Base-by-base conservation (phyloP, 306 rosid genomes). In the Cicer cuneatum region DNA sequence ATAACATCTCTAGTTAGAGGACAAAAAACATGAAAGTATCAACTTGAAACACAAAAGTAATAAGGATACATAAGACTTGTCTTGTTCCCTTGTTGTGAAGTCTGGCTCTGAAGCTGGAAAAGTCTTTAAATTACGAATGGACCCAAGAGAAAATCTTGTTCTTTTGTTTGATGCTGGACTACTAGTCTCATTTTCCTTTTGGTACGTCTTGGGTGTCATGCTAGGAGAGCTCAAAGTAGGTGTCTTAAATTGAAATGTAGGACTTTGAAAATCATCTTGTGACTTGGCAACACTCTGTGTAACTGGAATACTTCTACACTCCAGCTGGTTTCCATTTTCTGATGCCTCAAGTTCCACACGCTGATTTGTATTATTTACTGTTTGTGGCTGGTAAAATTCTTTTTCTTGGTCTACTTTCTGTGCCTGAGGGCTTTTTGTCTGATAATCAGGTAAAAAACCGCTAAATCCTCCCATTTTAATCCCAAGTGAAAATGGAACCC, bases 41-140 rank as follows among this genome's bases (percentile, higher is more conserved):
- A 64, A 63, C 77, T 48, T 59, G 62, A 72, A 40, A 81, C 77
- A 33, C 43, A 29, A 47, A 18, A 67, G 75, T 53, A 73, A 81
- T 43, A 83, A 81, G 97, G 96, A 90, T 94, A 92, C 97, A 62
- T 83, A 85, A 86, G 75, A 78, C 37, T 79, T 73, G 69, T 45
- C 68, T 53, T 77, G 80, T 61, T 75, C 78, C 73, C 76, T 69
- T 65, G 80, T 71, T 61, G 66, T 38, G 75, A 77, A 49, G 52
- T 81, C 85, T 69, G 86, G 71, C 79, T 79, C 84, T 41, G 61
- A 78, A 58, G 78, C 66, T 80, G 53, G 85, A 42, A 79, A 73
- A 83, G 73, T 80, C 66, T 77, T 72, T 78, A 90, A 86, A 75
- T 82, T 77, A 68, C 37, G 72, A 79, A 73, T 69, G 75, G 81